A percentile compares a stretch with the other conserved stretches of the same genome.
Conservation (phyloP, 2,329 filamentous ascomycete genomes). For the Shiraia bambusicola region DNA sequence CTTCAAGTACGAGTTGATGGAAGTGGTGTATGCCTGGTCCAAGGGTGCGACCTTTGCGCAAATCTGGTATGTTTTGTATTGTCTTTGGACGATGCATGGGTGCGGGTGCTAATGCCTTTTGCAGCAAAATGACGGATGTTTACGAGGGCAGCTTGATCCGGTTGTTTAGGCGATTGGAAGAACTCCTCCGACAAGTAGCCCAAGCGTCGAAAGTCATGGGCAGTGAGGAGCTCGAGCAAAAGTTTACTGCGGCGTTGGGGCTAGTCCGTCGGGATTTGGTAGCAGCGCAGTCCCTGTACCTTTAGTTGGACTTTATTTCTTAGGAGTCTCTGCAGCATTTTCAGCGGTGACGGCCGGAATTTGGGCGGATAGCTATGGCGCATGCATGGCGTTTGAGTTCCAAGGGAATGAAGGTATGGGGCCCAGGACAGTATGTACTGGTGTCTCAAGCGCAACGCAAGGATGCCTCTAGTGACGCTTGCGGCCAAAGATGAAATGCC, state of each 20-base stretch:
- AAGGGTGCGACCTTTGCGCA: slow-evolving; percentile 87
- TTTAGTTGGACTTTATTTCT: slow-evolving; percentile 45
- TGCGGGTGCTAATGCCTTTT: slow-evolving; percentile 6
- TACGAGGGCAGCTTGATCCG: slow-evolving; percentile 97
- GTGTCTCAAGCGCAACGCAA: slow-evolving; percentile 19
- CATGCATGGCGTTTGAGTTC: slow-evolving; percentile 16
- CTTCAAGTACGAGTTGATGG: slow-evolving; percentile 96
- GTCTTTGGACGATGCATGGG: background rate
- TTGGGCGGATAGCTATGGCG: slow-evolving; percentile 17
- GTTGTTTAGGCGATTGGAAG: slow-evolving; percentile 91
- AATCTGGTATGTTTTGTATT: slow-evolving; percentile 73
- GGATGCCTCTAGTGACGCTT: slow-evolving; percentile 15
- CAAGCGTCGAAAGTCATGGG: slow-evolving; percentile 98
- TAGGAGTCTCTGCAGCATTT: slow-evolving; percentile 15
- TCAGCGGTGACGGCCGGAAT: background rate
- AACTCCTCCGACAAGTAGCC: slow-evolving; percentile 90
- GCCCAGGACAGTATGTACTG: slow-evolving; percentile 14
- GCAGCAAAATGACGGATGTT: slow-evolving; percentile 96
- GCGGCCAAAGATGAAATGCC: slow-evolving; percentile 14
- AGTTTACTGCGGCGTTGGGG: slow-evolving; percentile 82
- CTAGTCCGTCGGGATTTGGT: slow-evolving; percentile 94
- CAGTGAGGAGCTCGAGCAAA: slow-evolving; percentile 86
- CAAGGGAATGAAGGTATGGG: slow-evolving; percentile 13
- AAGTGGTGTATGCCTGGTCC: slow-evolving; percentile 90
- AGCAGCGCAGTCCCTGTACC: slow-evolving; percentile 87